Conservation (phyloP, 805 yeast species). For the Groenewaldozyma salmanticensis region DNA sequence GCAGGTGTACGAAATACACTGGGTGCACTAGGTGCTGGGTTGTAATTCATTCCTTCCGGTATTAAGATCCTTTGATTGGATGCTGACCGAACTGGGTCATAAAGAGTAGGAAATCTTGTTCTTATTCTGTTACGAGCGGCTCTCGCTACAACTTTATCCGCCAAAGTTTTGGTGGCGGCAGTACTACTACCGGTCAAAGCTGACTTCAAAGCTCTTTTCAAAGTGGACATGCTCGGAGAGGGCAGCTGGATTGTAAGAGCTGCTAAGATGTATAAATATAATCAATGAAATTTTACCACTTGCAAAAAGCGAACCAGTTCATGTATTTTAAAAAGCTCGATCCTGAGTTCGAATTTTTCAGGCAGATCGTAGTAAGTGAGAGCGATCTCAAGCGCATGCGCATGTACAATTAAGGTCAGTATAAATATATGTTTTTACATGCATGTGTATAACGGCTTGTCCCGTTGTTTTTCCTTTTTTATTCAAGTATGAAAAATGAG, state of each 20-base stretch:
- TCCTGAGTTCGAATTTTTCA: too few species aligned
- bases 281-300: too few species aligned
- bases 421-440: too few species aligned
- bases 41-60: slow-evolving; percentile 50
- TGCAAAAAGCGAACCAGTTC: too few species aligned
- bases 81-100: slow-evolving; percentile 54
- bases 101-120: slow-evolving; percentile 42
- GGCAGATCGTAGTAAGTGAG: too few species aligned
- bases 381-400: too few species aligned
- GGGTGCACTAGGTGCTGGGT: slow-evolving; percentile 59
- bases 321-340: too few species aligned
- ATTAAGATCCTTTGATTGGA: slow-evolving; percentile 49
- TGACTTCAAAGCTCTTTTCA: background rate
- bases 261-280: too few species aligned
- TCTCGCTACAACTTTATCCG: slow-evolving; percentile 2
- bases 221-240: background rate
- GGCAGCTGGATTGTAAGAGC: too few species aligned
- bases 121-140: background rate
- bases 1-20: slow-evolving; percentile 51
- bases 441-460: too few species aligned
- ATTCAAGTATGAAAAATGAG: background rate
- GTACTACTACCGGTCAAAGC: background rate
- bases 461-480: too few species aligned
- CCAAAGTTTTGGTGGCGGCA: slow-evolving; percentile 4
- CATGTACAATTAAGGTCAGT: too few species aligned